Evolutionary conservation across 805 yeast species (phyloP), one percentile per base, ranked within the genome.

Genomic region (Candida manassasensis): DNA sequence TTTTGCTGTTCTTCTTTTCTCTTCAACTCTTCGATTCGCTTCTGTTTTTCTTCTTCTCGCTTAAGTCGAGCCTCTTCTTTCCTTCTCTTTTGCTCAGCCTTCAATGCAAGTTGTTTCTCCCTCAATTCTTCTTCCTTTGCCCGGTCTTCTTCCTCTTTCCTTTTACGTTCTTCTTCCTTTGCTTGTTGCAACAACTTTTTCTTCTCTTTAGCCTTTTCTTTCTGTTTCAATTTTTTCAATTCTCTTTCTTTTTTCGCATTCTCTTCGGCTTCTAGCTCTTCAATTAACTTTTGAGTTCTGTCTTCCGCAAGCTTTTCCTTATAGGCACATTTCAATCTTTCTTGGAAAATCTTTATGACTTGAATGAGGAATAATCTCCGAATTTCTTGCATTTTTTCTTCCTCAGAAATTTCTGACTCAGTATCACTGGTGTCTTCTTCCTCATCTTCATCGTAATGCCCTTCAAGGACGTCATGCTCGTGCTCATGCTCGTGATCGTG

Each of bases 301-400:
- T 84, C 93, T 40, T 82, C 86, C 9, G 95, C 89, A 32, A 83
- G 75, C 44, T 78, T 82, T 48, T 82, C 89, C 42, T 84, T 83
- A 52, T 81, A 88, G 0, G 95, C 85, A 19, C 73, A 76, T 49
- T 84, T 67, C 21, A 89, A 73, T 29, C 87, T 73, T 45, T 77
- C 79, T 49, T 84, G 85, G 47, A 89, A 72, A 52, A 86, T 68
- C 35, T 85, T 77, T 4, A 93, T 81, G 1, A 89, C 84, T 37
- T 87, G 83, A 35, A 84, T 69, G 48, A 85, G 87, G 42, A 89
- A 73, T 69, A 86, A 73, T 17, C 83, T 77, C 25, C 89, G 81
- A 9, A 90, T 81, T 58, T 88, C 95, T 48, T 77, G 81, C 49
- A 84, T 61, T 34, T 88, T 54, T 69, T 63, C 81, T 40, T 77